Evolutionary conservation across 768 basidiomycete genomes (phyloP).

Genomic region (Rhodocollybia butyracea): DNA sequence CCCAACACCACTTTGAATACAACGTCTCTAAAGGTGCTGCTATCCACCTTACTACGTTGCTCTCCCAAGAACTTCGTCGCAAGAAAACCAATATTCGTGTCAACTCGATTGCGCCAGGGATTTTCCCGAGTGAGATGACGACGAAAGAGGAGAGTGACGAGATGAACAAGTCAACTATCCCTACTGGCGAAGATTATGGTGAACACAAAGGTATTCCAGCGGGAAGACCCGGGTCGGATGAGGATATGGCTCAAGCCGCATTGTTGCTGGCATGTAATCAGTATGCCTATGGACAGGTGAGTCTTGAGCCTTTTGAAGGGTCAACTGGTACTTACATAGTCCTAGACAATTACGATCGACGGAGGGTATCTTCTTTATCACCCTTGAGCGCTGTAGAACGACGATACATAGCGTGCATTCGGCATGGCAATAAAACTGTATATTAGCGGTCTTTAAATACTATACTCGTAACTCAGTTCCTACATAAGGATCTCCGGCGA

Average conservation of each 20-base stretch:
- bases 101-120: conserved; percentile 31
- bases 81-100: conserved; percentile 25
- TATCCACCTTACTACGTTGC: conserved; percentile 29
- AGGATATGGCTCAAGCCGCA: conserved; percentile 5
- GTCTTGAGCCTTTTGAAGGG: not conserved
- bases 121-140: conserved; percentile 36
- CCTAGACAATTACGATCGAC: not conserved
- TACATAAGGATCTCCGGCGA: no score
- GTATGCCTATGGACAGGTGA: conserved; percentile 6
- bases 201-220: conserved; percentile 4
- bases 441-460: no score
- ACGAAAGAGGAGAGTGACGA: conserved; percentile 4
- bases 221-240: conserved; percentile 5
- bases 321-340: not conserved
- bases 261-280: conserved; percentile 3
- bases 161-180: conserved; percentile 3
- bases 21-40: conserved; percentile 39
- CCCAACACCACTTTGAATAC: conserved; percentile 43
- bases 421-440: no score
- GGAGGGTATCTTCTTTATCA: not conserved
- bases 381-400: no score
- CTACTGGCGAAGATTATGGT: not conserved
- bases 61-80: conserved; percentile 32
- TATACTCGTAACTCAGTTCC: no score
- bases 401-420: no score